Evolutionary conservation across 2,329 filamentous ascomycete genomes (phyloP), one percentile per base, ranked within the genome.

Genomic region (Exophiala aquamarina): DNA sequence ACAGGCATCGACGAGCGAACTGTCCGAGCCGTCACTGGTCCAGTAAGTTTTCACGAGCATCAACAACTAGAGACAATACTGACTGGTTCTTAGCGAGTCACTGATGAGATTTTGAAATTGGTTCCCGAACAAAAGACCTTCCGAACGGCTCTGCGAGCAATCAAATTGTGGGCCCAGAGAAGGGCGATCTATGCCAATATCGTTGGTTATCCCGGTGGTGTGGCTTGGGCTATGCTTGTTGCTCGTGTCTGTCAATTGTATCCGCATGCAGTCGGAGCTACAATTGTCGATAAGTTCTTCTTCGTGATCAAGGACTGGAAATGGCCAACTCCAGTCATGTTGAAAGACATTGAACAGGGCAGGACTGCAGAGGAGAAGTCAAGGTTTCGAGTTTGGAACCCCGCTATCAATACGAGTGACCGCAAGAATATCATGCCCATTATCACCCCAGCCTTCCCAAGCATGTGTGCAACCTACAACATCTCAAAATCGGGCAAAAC

Each of bases 191-290:
- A 97, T 64, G 89, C 89, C 55, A 96, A 96, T 62, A 91, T 97
- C 55, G 90, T 95, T 68, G 93, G 93, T 19, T 98, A 93, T 59
- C 93, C 93, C 2, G 93, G 93, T 59, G 93, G 93, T 70, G 91
- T 98, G 32, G 93, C 93, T 4, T 98, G 92, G 89, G 93, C 92
- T 10, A 96, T 98, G 87, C 79, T 98, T 62, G 91, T 97, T 20
- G 93, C 93, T 41, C 82, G 93, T 55, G 88, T 97, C 33, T 97
- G 93, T 67, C 93, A 98, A 68, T 79, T 98, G 13, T 98, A 97
- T 61, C 93, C 93, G 11, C 90, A 89, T 64, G 93, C 93, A 5
- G 88, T 89, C 7, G 87, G 88, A 14, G 89, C 91, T 1, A 87
- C 90, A 18, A 85, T 98, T 46, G 85, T 98, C 32, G 81, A 84